Conservation (phyloP, 371 early-diverging fungal genomes). For the Entomophthora muscae region DNA sequence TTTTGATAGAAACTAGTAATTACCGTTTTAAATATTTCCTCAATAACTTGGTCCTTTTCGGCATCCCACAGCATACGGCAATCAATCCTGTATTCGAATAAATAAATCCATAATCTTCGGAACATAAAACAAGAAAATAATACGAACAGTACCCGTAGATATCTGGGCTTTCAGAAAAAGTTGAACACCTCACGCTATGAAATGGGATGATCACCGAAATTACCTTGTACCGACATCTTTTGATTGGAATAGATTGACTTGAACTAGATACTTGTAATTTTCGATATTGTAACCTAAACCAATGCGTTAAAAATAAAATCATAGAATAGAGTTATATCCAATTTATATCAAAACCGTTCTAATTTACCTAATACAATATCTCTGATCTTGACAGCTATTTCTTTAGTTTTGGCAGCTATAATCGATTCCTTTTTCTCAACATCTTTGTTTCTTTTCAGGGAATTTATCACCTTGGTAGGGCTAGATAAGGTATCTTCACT, state of each 20-base stretch:
- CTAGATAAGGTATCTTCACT: not conserved
- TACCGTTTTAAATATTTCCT: not conserved
- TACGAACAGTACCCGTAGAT: too few species aligned
- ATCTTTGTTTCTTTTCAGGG: not conserved
- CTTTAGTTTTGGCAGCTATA: not conserved
- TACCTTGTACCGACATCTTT: not conserved
- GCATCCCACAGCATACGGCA: not conserved
- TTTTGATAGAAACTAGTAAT: not conserved
- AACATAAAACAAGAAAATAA: too few species aligned
- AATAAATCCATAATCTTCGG: too few species aligned
- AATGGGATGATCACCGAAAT: too few species aligned
- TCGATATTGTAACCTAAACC: not conserved
- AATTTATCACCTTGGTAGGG: not conserved
- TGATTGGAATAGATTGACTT: not conserved
- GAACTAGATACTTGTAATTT: not conserved
- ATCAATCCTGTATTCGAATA: not conserved
- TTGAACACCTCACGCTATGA: too few species aligned
- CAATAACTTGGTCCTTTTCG: not conserved
- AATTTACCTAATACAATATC: not conserved
- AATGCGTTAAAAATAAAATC: too few species aligned
- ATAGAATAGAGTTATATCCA: not conserved
- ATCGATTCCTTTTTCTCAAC: not conserved
- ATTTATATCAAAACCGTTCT: not conserved
- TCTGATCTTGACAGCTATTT: not conserved
- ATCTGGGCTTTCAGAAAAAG: too few species aligned